These are phyloP conservation scores for Knoxia roxburghii DNA, from an alignment of 257 asterid genomes.

Conservation along the genomic window DNA sequence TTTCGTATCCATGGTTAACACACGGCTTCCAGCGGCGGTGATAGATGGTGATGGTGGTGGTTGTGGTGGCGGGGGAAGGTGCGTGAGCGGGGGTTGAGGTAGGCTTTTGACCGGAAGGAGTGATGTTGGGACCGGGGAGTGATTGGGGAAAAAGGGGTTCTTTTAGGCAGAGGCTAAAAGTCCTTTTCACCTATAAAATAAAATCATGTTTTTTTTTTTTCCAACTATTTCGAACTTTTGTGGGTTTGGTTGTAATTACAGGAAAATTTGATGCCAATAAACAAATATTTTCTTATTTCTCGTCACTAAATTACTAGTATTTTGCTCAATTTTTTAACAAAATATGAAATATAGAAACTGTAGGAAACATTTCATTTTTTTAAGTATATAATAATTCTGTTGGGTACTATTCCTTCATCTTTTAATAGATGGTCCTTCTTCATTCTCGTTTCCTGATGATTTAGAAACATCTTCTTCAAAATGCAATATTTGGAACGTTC, in stretches of 20 bases:
- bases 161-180: not conserved
- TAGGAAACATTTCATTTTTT: too few species aligned
- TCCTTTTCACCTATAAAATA: not conserved
- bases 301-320: too few species aligned
- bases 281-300: too few species aligned
- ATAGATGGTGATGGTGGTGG: not conserved
- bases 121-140: conserved; percentile 9
- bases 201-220: not conserved
- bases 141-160: not conserved
- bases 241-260: not conserved
- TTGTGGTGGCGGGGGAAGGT: not conserved
- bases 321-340: too few species aligned
- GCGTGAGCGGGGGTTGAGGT: not conserved
- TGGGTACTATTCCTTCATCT: too few species aligned
- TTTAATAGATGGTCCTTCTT: too few species aligned
- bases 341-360: too few species aligned
- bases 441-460: too few species aligned
- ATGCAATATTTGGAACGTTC: too few species aligned
- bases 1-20: conserved; percentile 32
- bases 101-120: conserved; percentile 13
- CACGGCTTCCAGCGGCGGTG: not conserved
- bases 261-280: not conserved
- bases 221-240: conserved; percentile 1
- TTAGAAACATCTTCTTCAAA: too few species aligned
- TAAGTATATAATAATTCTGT: too few species aligned